Evolutionary conservation across 192 early-diverging fungal species (phyloP), one percentile per base, ranked within the genome.

Genomic region (Entrophospora sp.): DNA sequence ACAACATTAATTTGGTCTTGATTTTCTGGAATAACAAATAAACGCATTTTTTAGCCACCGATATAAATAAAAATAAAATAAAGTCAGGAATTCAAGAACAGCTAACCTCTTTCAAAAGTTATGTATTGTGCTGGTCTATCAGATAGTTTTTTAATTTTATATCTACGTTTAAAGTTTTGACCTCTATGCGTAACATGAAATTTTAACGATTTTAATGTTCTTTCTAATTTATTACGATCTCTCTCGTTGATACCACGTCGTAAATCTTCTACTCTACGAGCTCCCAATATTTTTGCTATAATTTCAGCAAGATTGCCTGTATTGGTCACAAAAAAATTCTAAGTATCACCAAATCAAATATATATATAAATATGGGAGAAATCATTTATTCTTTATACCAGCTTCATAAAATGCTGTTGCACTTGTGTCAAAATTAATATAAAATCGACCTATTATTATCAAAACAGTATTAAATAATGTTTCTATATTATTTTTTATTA

Each of bases 381-480:
- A 20, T 3, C 4, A n/a, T 58, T 34, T 24, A 58, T 20, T 2
- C 8, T 16, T 36, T 75, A 28, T 78, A 18, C 88, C 83, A 6
- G 81, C 64, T 42, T 79, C 70, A 56, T 85, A 85, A 73, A 87
- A 87, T 24, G 81, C 83, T n/a, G 85, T 87, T 13, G 86, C 81
- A 4, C 78, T 75, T 0, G 82, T 79, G 68, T 91, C 88, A 35
- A 86, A 69, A 52, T 88, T 90, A 14, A 90, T 77, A 66, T 79
- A 78, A 67, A 87, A 79, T 28, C 66, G 69, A 1, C 68, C 76
- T 77, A 51, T 27, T 10, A 58, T 12, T 37, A 12, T 53, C 2
- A 34, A 14, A 64, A 55, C n/a, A n/a, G n/a, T n/a, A n/a, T n/a
- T n/a, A n/a, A n/a, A n/a, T n/a, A n/a, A n/a, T n/a, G n/a, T n/a